Conservation (phyloP, 495 filamentous ascomycete genomes). For the Talaromyces thailandensis region DNA sequence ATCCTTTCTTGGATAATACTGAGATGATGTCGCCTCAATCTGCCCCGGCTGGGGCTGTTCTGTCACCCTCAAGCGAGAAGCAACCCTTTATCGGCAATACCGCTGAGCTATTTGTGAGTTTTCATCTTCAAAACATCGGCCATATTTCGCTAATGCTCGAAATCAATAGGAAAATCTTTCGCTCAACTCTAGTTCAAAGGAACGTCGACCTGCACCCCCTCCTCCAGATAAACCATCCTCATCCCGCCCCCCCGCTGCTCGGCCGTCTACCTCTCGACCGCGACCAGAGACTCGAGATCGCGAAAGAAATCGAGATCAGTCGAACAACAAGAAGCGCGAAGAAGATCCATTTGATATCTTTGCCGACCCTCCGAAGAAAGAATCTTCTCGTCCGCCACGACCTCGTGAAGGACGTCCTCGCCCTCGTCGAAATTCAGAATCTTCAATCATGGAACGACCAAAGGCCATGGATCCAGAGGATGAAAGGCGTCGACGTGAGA, state of each 20-base stretch:
- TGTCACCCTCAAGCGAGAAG: slow-evolving; percentile 46
- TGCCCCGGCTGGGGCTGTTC: slow-evolving; percentile 36
- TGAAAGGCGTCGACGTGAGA: slow-evolving; percentile 65
- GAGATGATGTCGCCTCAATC: slow-evolving; percentile 43
- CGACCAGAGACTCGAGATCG: slow-evolving; percentile 37
- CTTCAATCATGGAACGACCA: slow-evolving; percentile 66
- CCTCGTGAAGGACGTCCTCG: slow-evolving; percentile 34
- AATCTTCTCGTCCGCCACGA: slow-evolving; percentile 15
- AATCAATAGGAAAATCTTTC: slow-evolving; percentile 31
- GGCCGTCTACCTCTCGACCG: slow-evolving; percentile 38
- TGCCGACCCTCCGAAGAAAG: slow-evolving; percentile 42
- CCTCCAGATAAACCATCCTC: slow-evolving; percentile 27
- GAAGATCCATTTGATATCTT: slow-evolving; percentile 48
- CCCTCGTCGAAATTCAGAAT: slow-evolving; percentile 85
- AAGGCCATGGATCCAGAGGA: slow-evolving; percentile 61
- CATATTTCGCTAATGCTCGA: neutral
- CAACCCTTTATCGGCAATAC: slow-evolving; percentile 53
- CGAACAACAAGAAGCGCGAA: slow-evolving; percentile 11
- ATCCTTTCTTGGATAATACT: slow-evolving; percentile 81
- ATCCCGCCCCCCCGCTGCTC: slow-evolving; percentile 10
- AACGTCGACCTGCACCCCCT: slow-evolving; percentile 29
- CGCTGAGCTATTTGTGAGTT: slow-evolving; percentile 85
- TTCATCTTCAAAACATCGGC: neutral
- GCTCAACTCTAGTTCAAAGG: slow-evolving; percentile 29
- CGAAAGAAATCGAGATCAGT: slow-evolving; percentile 52